Evolutionary conservation across 129 eudicot genomes (phyloP).

Genomic region (Oenanthe sinensis): DNA sequence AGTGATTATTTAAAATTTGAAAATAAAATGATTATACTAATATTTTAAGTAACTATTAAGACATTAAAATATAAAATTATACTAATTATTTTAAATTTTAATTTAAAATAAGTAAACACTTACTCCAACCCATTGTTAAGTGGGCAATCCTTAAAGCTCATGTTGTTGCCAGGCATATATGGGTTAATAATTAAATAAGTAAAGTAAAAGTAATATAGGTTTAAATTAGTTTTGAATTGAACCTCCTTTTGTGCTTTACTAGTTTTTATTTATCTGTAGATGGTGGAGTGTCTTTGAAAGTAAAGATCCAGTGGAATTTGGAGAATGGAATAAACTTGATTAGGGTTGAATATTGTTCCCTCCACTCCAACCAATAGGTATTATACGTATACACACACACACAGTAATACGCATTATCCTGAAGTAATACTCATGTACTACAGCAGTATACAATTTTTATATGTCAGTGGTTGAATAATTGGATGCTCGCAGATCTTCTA

Average conservation of each 20-base stretch:
- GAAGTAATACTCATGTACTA: too few species aligned
- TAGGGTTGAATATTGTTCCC: conserved; percentile 42
- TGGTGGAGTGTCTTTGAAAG: conserved; percentile 16
- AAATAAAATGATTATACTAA: too few species aligned
- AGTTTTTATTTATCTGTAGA: conserved; percentile 29
- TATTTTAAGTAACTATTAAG: too few species aligned
- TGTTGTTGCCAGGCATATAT: not conserved
- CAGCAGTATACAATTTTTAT: not conserved
- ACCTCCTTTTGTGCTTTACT: conserved; percentile 16
- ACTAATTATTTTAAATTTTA: too few species aligned
- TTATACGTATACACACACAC: not conserved
- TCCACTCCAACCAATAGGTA: conserved; percentile 46
- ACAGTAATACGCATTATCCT: not conserved
- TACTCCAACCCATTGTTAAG: not conserved
- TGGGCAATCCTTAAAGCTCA: not conserved
- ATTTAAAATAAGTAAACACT: too few species aligned
- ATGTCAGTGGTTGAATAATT: not conserved
- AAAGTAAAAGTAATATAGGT: not conserved
- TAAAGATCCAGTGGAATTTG: conserved; percentile 16
- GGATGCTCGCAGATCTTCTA: not conserved
- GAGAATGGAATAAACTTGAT: conserved; percentile 14
- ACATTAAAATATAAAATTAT: too few species aligned
- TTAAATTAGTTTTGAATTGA: conserved; percentile 3
- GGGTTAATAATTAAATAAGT: not conserved
- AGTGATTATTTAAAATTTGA: too few species aligned